Percentiles rank a stretch among this genome's conserved stretches.
phyloP scores from a whole-genome alignment of 2,329 filamentous ascomycete genomes.

The Arachnomyces sp. region DNA sequence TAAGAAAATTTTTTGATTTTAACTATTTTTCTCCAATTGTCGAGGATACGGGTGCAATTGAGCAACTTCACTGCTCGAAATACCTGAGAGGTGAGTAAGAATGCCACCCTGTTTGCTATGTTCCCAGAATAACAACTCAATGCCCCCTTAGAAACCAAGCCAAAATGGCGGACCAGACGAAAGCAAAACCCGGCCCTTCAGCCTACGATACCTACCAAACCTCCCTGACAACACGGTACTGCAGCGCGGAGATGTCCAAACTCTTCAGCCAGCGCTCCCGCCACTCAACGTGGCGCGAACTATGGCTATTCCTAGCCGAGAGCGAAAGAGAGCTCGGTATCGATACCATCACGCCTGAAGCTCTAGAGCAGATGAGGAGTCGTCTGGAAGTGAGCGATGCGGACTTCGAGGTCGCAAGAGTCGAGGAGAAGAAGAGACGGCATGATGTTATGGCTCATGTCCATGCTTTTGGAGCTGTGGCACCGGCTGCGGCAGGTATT shows the following conservation, averaged over 20 bases:
- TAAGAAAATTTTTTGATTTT: too few species aligned
- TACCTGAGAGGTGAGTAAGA: too few species aligned
- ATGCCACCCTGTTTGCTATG: too few species aligned
- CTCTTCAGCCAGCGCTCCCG: slow-evolving; percentile 73
- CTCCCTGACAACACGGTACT: slow-evolving; percentile 20
- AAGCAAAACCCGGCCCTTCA: too few species aligned
- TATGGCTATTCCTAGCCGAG: slow-evolving; percentile 82
- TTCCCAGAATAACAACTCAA: too few species aligned
- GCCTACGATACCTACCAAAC: slow-evolving; percentile 11
- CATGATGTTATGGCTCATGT: slow-evolving; percentile 64
- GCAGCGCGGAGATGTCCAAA: slow-evolving; percentile 63
- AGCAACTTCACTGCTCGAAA: too few species aligned
- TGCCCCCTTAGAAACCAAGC: too few species aligned
- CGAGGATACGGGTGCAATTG: too few species aligned
- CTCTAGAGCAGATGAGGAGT: slow-evolving; percentile 68
- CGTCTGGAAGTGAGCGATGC: slow-evolving; percentile 68
- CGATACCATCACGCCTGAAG: slow-evolving; percentile 60
- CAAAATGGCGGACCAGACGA: too few species aligned
- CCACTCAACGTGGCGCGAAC: slow-evolving; percentile 70
- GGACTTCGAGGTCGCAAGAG: slow-evolving; percentile 65
- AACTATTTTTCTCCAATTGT: too few species aligned
- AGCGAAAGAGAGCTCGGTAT: slow-evolving; percentile 74
- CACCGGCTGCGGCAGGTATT: slow-evolving; percentile 71
- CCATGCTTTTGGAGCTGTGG: slow-evolving; percentile 60
- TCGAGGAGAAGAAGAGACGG: slow-evolving; percentile 66